Evolutionary conservation across 495 filamentous ascomycete species (phyloP).

Genomic region (Xylaria longipes): DNA sequence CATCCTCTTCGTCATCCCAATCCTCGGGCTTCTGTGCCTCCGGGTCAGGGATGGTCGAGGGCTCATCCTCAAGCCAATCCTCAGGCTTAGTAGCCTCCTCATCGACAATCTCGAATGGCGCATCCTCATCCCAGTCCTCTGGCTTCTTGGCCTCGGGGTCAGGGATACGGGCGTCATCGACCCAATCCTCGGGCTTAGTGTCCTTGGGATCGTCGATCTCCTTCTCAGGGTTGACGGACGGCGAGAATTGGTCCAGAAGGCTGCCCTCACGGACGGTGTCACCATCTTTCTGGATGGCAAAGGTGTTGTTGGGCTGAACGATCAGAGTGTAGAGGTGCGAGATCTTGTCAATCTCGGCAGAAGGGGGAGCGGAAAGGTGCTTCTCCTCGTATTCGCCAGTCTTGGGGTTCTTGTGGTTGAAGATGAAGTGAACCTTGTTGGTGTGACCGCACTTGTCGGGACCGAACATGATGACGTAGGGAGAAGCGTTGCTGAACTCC

Average conservation of each 20-base stretch:
- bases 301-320: constrained; percentile 94
- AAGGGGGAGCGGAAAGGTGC: constrained; percentile 85
- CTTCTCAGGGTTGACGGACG: constrained; percentile 89
- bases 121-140: constrained; percentile 99
- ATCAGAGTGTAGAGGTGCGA: constrained; percentile 95
- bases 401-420: constrained; percentile 99
- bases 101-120: constrained; percentile 92
- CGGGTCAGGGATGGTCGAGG: constrained; percentile 84
- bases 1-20: constrained; percentile 99
- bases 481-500: constrained; percentile 96
- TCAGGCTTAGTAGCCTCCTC: constrained; percentile 90
- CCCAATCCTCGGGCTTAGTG: constrained; percentile 94
- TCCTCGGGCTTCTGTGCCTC: constrained; percentile 99
- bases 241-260: constrained; percentile 93
- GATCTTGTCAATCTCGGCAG: constrained; percentile 86
- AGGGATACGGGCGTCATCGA: constrained; percentile 86
- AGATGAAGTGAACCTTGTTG: constrained; percentile 99
- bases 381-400: constrained; percentile 99
- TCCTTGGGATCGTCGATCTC: constrained; percentile 98
- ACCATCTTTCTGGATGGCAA: constrained; percentile 88
- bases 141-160: constrained; percentile 97
- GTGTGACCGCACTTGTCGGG: constrained; percentile 99
- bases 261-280: constrained; percentile 83
- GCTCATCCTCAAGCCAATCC: constrained; percentile 96
- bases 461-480: constrained; percentile 99